phyloP scores from a whole-genome alignment of 2,329 filamentous ascomycete species.

The Trichoderma gracile region DNA sequence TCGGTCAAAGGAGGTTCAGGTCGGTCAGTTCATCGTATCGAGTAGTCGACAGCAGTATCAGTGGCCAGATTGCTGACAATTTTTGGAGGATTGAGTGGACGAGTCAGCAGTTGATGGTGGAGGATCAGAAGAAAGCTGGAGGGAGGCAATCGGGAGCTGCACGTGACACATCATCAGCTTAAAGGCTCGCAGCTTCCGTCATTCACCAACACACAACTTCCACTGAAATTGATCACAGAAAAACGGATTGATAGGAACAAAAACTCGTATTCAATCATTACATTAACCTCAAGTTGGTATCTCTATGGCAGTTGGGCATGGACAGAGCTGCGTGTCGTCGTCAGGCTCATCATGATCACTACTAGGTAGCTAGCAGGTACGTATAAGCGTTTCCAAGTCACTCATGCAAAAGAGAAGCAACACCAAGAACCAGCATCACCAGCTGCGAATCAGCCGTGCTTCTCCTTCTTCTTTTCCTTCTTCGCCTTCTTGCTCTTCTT shows the following conservation, averaged over 20 bases:
- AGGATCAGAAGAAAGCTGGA: neutral
- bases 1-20: neutral
- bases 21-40: conserved; percentile 19
- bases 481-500: conserved; percentile 9
- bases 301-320: neutral
- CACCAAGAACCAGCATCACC: neutral
- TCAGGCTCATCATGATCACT: neutral
- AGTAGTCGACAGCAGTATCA: neutral
- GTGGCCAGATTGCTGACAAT: neutral
- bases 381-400: conserved; percentile 12
- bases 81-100: neutral
- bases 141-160: conserved; percentile 20
- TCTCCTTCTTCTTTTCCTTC: conserved; percentile 5
- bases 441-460: neutral
- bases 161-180: conserved; percentile 26
- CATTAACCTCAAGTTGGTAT: too few relatives aligned
- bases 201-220: neutral
- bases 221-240: neutral
- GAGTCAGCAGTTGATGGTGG: neutral
- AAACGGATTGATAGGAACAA: neutral
- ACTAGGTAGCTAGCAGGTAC: neutral
- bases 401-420: conserved; percentile 3
- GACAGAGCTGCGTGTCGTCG: neutral
- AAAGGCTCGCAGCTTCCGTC: neutral
- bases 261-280: neutral